phyloP scores from a whole-genome alignment of 805 yeast species.

The Sugiyamaella chiloensis region DNA sequence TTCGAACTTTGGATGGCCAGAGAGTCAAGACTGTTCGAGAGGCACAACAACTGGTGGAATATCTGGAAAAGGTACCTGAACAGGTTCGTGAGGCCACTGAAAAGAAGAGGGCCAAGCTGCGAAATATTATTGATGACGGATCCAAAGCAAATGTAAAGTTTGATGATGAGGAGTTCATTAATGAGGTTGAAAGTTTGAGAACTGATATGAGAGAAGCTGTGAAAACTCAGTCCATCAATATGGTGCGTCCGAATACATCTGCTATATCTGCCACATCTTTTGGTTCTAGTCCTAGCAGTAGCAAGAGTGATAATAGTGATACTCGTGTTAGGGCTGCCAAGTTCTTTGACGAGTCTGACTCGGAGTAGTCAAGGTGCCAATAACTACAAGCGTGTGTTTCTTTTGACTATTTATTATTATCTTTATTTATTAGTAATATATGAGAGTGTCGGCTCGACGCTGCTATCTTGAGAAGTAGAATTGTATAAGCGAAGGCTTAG shows the following conservation, averaged over 20 bases:
- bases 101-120: conserved; percentile 39
- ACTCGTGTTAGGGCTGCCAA: not conserved
- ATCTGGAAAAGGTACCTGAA: conserved; percentile 22
- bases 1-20: conserved; percentile 42
- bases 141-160: conserved; percentile 32
- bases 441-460: too few relatives aligned
- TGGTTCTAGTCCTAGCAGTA: not conserved
- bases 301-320: not conserved
- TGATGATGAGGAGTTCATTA: conserved; percentile 39
- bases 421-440: too few relatives aligned
- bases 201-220: conserved; percentile 7
- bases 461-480: too few relatives aligned
- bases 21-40: conserved; percentile 37
- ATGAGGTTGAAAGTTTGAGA: conserved; percentile 37
- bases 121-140: conserved; percentile 30
- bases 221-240: not conserved
- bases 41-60: conserved; percentile 37
- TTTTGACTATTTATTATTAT: too few relatives aligned
- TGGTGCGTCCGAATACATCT: not conserved
- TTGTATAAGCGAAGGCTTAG: too few relatives aligned
- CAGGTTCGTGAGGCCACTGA: conserved; percentile 20
- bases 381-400: too few relatives aligned
- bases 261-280: not conserved
- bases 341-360: not conserved
- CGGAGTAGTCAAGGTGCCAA: too few relatives aligned